Conservation (phyloP, 306 rosid species). For the Mucuna pruriens region DNA sequence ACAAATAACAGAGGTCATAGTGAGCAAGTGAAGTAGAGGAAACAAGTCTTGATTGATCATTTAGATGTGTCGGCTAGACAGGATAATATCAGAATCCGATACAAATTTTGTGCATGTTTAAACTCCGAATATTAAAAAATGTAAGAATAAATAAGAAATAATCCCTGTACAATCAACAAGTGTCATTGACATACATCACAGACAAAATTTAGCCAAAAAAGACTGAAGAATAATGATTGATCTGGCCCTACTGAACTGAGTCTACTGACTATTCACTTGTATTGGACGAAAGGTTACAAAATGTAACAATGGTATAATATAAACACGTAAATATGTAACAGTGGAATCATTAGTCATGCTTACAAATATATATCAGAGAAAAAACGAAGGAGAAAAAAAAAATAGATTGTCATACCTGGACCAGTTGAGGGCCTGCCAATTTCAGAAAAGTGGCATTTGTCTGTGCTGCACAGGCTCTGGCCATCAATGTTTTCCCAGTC, state of each 20-base stretch:
- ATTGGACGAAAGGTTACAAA: not conserved
- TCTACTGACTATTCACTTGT: not conserved
- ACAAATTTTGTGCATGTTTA: not conserved
- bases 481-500: conserved; percentile 98
- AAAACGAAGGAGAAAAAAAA: not conserved
- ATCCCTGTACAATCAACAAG: too few relatives aligned
- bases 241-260: not conserved
- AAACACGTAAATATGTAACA: conserved; percentile 15
- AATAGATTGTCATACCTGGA: conserved; percentile 67
- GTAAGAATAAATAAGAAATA: too few relatives aligned
- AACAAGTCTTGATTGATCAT: not conserved
- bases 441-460: conserved; percentile 95
- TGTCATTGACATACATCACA: conserved; percentile 13
- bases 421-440: conserved; percentile 95
- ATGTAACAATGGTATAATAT: not conserved
- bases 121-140: not conserved
- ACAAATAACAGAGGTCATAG: not conserved
- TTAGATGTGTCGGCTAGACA: conserved; percentile 13
- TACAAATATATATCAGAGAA: not conserved
- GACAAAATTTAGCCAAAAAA: not conserved
- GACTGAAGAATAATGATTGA: not conserved
- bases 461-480: conserved; percentile 98
- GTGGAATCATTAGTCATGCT: not conserved
- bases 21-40: conserved; percentile 5
- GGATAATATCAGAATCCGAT: conserved; percentile 28